Evolutionary conservation across 2,329 filamentous ascomycete species (phyloP).

Genomic region (Tolypocladium paradoxum): DNA sequence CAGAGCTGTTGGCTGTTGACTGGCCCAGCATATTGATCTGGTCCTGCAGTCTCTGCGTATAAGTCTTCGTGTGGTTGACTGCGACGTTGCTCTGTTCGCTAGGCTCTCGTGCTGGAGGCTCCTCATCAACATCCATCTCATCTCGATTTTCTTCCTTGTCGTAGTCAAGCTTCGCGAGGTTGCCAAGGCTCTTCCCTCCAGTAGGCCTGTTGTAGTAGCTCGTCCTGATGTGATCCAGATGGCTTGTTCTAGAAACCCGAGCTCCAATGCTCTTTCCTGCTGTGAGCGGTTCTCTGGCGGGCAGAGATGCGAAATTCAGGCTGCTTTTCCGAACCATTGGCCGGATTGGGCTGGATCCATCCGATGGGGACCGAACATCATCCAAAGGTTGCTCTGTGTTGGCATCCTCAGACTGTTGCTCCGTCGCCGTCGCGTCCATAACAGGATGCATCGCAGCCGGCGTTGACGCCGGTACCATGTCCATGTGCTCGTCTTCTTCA

Average conservation of each 20-base stretch:
- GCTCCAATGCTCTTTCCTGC: slow-evolving; percentile 74
- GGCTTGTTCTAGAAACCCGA: slow-evolving; percentile 64
- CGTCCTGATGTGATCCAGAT: slow-evolving; percentile 60
- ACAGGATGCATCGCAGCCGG: neutral
- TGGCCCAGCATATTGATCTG: slow-evolving; percentile 70
- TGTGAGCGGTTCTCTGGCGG: slow-evolving; percentile 77
- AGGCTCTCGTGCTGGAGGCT: slow-evolving; percentile 16
- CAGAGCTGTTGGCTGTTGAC: slow-evolving; percentile 35
- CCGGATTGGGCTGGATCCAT: slow-evolving; percentile 63
- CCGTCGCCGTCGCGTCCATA: neutral
- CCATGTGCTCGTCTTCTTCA: neutral
- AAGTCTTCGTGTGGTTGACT: slow-evolving; percentile 64
- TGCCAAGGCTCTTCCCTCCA: slow-evolving; percentile 61
- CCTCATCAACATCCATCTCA: slow-evolving; percentile 41
- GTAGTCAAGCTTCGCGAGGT: slow-evolving; percentile 29
- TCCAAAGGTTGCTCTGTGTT: slow-evolving; percentile 16
- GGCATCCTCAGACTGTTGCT: neutral
- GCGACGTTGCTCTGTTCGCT: slow-evolving; percentile 35
- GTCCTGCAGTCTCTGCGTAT: slow-evolving; percentile 87
- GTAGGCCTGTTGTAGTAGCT: slow-evolving; percentile 67
- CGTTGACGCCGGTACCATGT: neutral
- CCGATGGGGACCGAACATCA: slow-evolving; percentile 51
- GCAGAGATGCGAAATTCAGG: slow-evolving; percentile 85
- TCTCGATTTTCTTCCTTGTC: slow-evolving; percentile 37
- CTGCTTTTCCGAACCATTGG: slow-evolving; percentile 85